phyloP scores from a whole-genome alignment of 2,329 filamentous ascomycete genomes.

The Hyphodiscus sp. region DNA sequence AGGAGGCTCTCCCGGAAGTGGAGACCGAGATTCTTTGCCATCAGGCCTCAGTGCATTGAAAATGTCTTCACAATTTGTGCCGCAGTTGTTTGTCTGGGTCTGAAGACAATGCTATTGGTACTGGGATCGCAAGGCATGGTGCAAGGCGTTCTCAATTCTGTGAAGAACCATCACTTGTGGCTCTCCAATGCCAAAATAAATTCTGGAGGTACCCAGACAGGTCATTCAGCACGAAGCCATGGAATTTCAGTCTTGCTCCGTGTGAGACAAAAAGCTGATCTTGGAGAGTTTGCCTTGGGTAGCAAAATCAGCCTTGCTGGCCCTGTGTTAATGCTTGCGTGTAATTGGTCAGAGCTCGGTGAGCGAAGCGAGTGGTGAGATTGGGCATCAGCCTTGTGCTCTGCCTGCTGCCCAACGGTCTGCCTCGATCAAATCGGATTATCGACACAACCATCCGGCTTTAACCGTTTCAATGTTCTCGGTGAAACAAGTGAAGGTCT shows the following conservation, averaged over 20 bases:
- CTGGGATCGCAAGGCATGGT: background rate
- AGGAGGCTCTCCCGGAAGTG: background rate
- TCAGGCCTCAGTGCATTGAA: background rate
- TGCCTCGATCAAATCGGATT: background rate
- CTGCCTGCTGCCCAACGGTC: background rate
- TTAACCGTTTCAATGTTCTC: background rate
- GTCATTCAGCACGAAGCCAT: background rate
- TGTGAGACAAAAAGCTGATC: background rate
- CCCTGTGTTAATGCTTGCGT: background rate
- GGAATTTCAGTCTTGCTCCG: background rate
- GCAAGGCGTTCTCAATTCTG: background rate
- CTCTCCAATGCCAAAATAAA: background rate
- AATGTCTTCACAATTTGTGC: background rate
- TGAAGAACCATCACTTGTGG: background rate
- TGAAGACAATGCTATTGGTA: background rate
- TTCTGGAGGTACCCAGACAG: background rate
- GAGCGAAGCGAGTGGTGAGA: background rate
- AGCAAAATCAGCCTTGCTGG: slow-evolving; percentile 8
- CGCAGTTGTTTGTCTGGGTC: background rate
- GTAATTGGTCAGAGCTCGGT: slow-evolving; percentile 5
- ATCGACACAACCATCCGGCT: background rate
- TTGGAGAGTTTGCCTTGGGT: slow-evolving; percentile 1
- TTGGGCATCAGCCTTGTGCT: slow-evolving; percentile 1
- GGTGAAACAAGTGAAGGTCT: background rate
- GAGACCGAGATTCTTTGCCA: background rate